These are phyloP conservation scores for Neurospora sp. DNA, from an alignment of 2,329 filamentous ascomycete genomes.

Conservation along the genomic window DNA sequence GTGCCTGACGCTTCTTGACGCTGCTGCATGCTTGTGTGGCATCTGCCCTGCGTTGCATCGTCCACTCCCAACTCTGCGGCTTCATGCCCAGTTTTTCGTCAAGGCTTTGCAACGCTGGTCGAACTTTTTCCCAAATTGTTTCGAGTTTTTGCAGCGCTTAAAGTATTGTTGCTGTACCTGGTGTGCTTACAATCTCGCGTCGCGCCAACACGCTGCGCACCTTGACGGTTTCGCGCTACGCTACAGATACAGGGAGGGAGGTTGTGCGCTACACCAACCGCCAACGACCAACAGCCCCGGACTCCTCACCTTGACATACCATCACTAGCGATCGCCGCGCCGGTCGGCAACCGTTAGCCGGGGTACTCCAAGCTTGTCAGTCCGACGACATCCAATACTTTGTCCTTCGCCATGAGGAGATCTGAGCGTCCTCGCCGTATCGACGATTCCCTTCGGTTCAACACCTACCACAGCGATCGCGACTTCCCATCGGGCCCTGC, in stretches of 20 bases:
- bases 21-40: neutral
- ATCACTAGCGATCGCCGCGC: neutral
- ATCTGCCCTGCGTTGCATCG: neutral
- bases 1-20: neutral
- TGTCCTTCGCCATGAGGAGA: neutral
- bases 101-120: neutral
- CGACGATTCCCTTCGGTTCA: neutral
- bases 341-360: neutral
- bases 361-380: neutral
- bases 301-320: neutral
- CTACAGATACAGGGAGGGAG: neutral
- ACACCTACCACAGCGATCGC: slow-evolving; percentile 4
- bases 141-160: neutral
- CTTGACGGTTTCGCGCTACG: neutral
- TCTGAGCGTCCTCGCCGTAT: neutral
- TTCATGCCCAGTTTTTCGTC: neutral
- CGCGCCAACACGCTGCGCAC: neutral
- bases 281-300: neutral
- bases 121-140: neutral
- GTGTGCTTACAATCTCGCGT: neutral
- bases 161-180: neutral
- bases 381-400: neutral
- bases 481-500: neutral
- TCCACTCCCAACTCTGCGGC: neutral
- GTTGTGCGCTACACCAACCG: neutral